Evolutionary conservation across 768 basidiomycete genomes (phyloP).

Genomic region (Leccinum disarticulatum): DNA sequence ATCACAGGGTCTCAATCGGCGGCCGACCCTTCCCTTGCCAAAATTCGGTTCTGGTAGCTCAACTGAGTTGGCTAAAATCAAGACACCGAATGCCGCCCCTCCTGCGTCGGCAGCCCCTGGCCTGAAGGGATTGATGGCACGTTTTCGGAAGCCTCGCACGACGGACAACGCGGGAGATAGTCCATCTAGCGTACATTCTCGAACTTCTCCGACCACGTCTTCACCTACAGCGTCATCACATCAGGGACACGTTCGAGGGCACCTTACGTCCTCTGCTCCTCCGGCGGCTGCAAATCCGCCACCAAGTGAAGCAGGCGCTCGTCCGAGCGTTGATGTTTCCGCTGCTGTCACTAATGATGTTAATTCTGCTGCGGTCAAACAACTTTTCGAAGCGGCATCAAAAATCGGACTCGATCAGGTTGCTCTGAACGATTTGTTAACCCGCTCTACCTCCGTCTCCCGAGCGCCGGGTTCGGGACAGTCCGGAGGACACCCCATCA

Average conservation of each 20-base stretch:
- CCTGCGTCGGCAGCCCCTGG: conserved; percentile 73
- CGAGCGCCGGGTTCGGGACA: conserved; percentile 45
- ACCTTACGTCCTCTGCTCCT: conserved; percentile 26
- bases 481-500: conserved; percentile 28
- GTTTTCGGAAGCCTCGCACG: conserved; percentile 52
- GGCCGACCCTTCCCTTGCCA: conserved; percentile 52
- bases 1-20: conserved; percentile 42
- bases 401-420: conserved; percentile 74
- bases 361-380: conserved; percentile 59
- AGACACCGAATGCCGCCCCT: conserved; percentile 57
- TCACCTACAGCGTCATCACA: conserved; percentile 35
- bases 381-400: conserved; percentile 73
- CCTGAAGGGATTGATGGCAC: conserved; percentile 78
- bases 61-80: conserved; percentile 53
- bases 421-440: conserved; percentile 67
- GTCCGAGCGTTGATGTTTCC: conserved; percentile 27
- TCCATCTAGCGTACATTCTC: conserved; percentile 31
- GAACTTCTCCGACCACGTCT: conserved; percentile 34
- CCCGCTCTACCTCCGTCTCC: conserved; percentile 69
- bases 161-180: conserved; percentile 28
- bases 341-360: conserved; percentile 27
- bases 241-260: conserved; percentile 35
- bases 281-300: conserved; percentile 6
- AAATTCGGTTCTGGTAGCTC: conserved; percentile 36
- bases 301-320: conserved; percentile 17